These are phyloP conservation scores for Eremothecium gossypii DNA, from an alignment of 1,139 yeast genomes.

Conservation along the genomic window DNA sequence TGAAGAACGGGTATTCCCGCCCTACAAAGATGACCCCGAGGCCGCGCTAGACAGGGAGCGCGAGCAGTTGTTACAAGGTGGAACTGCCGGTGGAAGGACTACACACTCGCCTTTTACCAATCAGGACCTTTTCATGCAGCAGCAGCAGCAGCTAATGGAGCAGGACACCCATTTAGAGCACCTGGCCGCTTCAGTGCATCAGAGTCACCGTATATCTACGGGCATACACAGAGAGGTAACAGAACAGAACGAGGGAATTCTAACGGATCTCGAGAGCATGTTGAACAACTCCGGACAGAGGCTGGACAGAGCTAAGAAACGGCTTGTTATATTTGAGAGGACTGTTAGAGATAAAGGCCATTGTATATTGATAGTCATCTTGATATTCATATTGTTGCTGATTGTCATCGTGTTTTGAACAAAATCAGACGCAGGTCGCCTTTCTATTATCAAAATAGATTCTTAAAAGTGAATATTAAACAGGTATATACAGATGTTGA, in stretches of 20 bases:
- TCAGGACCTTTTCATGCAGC: conserved; percentile 24
- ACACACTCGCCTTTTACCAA: conserved; percentile 15
- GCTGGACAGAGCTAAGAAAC: conserved; percentile 21
- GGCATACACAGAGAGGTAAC: conserved; percentile 25
- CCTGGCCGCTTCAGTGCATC: conserved; percentile 18
- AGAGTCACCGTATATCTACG: conserved; percentile 22
- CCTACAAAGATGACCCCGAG: conserved; percentile 18
- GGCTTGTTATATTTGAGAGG: conserved; percentile 20
- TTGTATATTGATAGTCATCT: conserved; percentile 22
- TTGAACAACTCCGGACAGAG: conserved; percentile 22
- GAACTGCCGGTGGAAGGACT: neutral
- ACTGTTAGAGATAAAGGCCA: conserved; percentile 27
- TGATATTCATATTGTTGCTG: conserved; percentile 19
- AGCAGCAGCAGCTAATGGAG: conserved; percentile 24
- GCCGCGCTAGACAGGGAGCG: conserved; percentile 5
- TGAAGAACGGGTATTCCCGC: conserved; percentile 11
- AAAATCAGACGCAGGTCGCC: neutral
- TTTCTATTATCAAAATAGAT: neutral
- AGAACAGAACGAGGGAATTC: conserved; percentile 22
- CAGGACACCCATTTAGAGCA: conserved; percentile 25
- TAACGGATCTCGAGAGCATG: conserved; percentile 25
- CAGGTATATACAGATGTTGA: conserved; percentile 17
- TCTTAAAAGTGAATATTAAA: conserved; percentile 8
- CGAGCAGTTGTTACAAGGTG: conserved; percentile 6
- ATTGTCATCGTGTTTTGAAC: conserved; percentile 19